Percentiles rank a stretch among this genome's conserved stretches.
Conservation (phyloP, 2,329 filamentous ascomycete genomes). For the Cephalotrichum gorgonifer region DNA sequence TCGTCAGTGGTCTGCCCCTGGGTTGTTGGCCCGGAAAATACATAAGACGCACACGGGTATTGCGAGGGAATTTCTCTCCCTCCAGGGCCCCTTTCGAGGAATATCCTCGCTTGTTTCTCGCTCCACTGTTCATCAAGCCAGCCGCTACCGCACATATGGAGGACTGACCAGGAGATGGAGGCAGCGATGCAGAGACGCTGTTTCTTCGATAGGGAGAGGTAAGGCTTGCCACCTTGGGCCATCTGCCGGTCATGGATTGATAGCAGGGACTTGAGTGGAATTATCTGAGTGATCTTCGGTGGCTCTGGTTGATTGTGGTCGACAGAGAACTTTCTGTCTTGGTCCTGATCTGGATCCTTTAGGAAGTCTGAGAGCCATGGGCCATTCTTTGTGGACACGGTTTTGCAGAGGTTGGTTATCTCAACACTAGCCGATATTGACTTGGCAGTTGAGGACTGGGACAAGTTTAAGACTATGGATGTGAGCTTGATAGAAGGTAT, state of each 20-base stretch:
- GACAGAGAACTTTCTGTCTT: neutral
- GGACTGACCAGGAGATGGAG: neutral
- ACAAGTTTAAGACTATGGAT: neutral
- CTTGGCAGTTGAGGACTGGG: neutral
- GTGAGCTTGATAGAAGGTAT: neutral
- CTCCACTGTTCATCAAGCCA: neutral
- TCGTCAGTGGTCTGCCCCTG: neutral
- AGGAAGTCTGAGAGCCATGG: neutral
- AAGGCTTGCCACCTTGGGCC: neutral
- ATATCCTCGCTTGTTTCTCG: neutral
- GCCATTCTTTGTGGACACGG: neutral
- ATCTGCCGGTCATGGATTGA: neutral
- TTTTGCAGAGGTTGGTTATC: neutral
- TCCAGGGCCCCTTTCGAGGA: neutral
- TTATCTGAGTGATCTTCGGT: neutral
- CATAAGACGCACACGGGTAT: neutral
- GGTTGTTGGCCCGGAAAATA: neutral
- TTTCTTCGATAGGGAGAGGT: neutral
- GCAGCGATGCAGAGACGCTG: neutral
- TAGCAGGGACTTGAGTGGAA: neutral
- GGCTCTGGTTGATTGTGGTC: neutral
- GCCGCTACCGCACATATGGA: neutral
- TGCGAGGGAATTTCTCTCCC: neutral
- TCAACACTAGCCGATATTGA: neutral
- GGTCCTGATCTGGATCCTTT: neutral